Percentiles rank a stretch among this genome's conserved stretches.
These are phyloP conservation scores for Tephrocybe sp. DNA, from an alignment of 768 basidiomycete genomes.

Conservation along the genomic window DNA sequence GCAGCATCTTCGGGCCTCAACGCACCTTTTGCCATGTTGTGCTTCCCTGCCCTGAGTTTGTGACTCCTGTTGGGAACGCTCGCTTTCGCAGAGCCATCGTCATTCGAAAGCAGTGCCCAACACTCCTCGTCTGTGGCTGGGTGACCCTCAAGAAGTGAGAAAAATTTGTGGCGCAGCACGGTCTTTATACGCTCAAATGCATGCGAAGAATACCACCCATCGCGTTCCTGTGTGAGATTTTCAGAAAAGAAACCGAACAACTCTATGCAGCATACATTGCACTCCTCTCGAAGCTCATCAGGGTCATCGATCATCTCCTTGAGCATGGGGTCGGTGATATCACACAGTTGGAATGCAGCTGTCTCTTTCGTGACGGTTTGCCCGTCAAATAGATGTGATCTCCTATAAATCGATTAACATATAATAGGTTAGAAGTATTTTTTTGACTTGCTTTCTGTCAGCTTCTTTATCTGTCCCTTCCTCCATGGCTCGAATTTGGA, in stretches of 20 bases:
- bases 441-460: constrained; percentile 44
- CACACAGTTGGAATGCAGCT: constrained; percentile 92
- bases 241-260: not conserved
- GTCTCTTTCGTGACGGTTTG: constrained; percentile 76
- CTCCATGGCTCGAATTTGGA: constrained; percentile 39
- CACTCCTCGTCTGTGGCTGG: constrained; percentile 75
- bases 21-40: constrained; percentile 89
- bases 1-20: constrained; percentile 82
- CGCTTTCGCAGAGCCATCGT: constrained; percentile 38
- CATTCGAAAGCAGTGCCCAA: constrained; percentile 52
- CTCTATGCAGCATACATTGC: constrained; percentile 70
- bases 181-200: constrained; percentile 83
- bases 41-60: constrained; percentile 65
- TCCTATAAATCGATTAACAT: constrained; percentile 31
- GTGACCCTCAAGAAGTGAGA: constrained; percentile 72
- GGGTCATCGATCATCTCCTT: constrained; percentile 77
- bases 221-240: constrained; percentile 57
- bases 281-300: constrained; percentile 65
- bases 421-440: constrained; percentile 4
- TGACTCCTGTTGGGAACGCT: constrained; percentile 44
- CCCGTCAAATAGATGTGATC: constrained; percentile 90
- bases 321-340: constrained; percentile 86
- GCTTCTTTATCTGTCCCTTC: constrained; percentile 36
- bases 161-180: constrained; percentile 84
- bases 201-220: constrained; percentile 85